phyloP scores from a whole-genome alignment of 2,329 filamentous ascomycete genomes.

The Colletotrichum viniferum region DNA sequence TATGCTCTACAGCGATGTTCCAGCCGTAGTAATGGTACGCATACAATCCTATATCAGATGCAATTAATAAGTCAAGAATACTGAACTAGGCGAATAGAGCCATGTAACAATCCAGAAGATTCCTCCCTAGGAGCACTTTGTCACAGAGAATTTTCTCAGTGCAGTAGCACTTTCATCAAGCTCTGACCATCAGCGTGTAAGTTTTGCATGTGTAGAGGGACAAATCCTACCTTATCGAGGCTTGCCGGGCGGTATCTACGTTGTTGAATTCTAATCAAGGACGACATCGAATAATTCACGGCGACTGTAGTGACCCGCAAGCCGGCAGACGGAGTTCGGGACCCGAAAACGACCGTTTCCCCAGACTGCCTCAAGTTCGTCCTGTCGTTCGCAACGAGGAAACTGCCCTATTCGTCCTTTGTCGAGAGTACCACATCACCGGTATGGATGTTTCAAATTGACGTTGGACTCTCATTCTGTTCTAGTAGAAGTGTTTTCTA shows the following conservation, averaged over 20 bases:
- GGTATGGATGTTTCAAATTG: neutral
- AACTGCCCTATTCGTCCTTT: neutral
- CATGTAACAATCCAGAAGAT: neutral
- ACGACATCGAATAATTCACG: neutral
- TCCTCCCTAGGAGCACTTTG: neutral
- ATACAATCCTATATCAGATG: no score
- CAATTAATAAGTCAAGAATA: neutral
- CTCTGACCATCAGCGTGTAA: neutral
- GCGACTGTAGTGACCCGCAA: neutral
- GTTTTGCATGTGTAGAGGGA: neutral
- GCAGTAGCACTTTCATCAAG: neutral
- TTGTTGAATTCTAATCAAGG: neutral
- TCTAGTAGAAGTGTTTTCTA: neutral
- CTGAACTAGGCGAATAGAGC: neutral
- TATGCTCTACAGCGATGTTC: no score
- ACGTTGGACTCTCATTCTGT: neutral
- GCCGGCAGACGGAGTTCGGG: neutral
- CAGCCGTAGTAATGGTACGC: no score
- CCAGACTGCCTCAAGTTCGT: neutral
- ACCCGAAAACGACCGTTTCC: neutral
- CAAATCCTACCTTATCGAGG: neutral
- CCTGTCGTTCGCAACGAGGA: neutral
- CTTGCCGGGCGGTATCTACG: neutral
- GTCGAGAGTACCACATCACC: neutral
- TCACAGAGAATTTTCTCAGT: neutral